Evolutionary conservation across 31 red algal genomes (phyloP).

Genomic region (Bonnemaisonia californica): DNA sequence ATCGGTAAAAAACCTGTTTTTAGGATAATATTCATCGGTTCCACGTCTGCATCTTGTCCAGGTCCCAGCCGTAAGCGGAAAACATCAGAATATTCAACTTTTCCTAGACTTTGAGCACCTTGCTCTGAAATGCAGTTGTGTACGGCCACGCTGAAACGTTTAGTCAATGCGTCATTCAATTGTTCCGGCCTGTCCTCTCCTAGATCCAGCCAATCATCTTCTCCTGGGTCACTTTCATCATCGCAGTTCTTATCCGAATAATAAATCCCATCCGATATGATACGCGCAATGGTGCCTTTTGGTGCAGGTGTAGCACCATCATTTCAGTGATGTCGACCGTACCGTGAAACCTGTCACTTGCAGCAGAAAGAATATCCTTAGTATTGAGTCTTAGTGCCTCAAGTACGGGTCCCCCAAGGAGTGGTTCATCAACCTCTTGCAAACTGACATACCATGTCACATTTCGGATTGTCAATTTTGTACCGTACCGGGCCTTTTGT

Average conservation of each 20-base stretch:
- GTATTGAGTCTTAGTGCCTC: slow-evolving; percentile 26
- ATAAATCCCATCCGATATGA: slow-evolving; percentile 9
- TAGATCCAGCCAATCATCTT: slow-evolving; percentile 7
- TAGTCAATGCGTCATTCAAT: background rate
- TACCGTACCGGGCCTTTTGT: slow-evolving; percentile 17
- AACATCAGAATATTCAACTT: too few species aligned
- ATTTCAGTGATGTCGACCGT: background rate
- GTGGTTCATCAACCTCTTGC: slow-evolving; percentile 26
- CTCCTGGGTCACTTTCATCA: background rate
- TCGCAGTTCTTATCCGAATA: background rate
- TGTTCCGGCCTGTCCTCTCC: background rate
- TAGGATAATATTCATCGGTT: too few species aligned
- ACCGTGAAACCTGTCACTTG: slow-evolving; percentile 3
- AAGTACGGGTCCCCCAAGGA: slow-evolving; percentile 21
- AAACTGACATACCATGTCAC: slow-evolving; percentile 8
- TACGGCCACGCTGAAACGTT: too few species aligned
- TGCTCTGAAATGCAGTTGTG: too few species aligned
- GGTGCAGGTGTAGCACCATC: too few species aligned
- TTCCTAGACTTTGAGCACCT: too few species aligned
- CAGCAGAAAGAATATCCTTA: slow-evolving; percentile 7
- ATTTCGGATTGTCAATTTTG: slow-evolving; percentile 4
- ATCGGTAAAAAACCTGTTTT: too few species aligned
- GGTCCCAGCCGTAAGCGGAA: too few species aligned
- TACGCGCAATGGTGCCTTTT: too few species aligned
- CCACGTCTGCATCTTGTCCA: too few species aligned